These are phyloP conservation scores for Aureobasidium sp. DNA, from an alignment of 2,329 filamentous ascomycete genomes.

Conservation along the genomic window DNA sequence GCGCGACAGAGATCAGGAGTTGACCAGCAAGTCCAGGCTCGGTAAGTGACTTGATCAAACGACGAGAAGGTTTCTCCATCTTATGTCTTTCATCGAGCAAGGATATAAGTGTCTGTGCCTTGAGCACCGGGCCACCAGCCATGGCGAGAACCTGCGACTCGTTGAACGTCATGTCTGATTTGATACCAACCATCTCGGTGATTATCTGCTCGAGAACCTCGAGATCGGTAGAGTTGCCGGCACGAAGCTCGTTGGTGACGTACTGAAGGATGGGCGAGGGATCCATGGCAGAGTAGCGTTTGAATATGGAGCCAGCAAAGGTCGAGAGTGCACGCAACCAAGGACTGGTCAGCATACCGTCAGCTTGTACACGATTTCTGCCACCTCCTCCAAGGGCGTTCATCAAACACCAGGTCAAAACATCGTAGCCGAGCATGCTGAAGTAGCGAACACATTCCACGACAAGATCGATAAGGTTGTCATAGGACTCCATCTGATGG, in stretches of 20 bases:
- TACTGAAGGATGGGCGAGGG: conserved; percentile 81
- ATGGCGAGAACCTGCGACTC: conserved; percentile 81
- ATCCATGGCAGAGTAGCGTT: conserved; percentile 75
- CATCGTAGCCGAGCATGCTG: conserved; percentile 84
- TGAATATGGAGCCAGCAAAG: conserved; percentile 88
- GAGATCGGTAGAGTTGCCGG: conserved; percentile 79
- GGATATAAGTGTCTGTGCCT: conserved; percentile 69
- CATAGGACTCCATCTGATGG: conserved; percentile 85
- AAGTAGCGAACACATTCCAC: conserved; percentile 94
- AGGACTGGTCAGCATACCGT: conserved; percentile 70
- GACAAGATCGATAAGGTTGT: conserved; percentile 88
- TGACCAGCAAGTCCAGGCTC: conserved; percentile 71
- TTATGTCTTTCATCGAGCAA: conserved; percentile 76
- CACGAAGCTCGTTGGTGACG: conserved; percentile 72
- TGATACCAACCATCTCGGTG: conserved; percentile 86
- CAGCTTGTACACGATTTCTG: conserved; percentile 50
- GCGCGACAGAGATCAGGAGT: conserved; percentile 80
- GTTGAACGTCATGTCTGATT: conserved; percentile 77
- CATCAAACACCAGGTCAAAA: conserved; percentile 85
- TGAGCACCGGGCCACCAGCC: conserved; percentile 73
- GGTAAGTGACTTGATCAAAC: conserved; percentile 70
- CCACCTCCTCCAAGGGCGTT: conserved; percentile 55
- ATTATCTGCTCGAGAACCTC: conserved; percentile 88
- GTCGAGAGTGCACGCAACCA: conserved; percentile 85
- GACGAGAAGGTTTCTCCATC: conserved; percentile 56